A percentile compares a stretch with the other conserved stretches of the same genome.
phyloP scores from a whole-genome alignment of 441 rosid species.

The Croton setiger region DNA sequence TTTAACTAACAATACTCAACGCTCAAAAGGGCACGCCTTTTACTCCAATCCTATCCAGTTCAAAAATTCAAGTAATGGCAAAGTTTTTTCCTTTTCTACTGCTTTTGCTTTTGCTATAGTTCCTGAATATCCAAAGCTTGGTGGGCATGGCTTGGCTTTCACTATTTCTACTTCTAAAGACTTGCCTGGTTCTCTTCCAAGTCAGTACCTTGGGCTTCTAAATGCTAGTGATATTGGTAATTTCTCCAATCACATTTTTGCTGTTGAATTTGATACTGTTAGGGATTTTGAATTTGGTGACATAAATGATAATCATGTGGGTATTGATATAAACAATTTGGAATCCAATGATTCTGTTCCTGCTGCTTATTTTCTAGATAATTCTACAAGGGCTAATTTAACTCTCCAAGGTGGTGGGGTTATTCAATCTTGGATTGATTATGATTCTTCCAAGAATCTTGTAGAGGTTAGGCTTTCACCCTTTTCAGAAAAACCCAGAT shows the following conservation, averaged over 20 bases:
- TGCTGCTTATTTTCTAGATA: slow-evolving; percentile 44
- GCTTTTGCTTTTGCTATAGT: slow-evolving; percentile 70
- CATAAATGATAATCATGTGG: slow-evolving; percentile 69
- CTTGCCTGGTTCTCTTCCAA: slow-evolving; percentile 50
- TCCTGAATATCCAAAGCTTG: slow-evolving; percentile 57
- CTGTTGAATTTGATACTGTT: slow-evolving; percentile 83
- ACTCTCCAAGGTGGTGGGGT: slow-evolving; percentile 45
- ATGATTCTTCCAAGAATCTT: slow-evolving; percentile 48
- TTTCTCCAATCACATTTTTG: slow-evolving; percentile 54
- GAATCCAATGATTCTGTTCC: slow-evolving; percentile 51
- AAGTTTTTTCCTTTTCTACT: slow-evolving; percentile 63
- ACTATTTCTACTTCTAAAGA: slow-evolving; percentile 49
- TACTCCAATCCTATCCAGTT: slow-evolving; percentile 55
- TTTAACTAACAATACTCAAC: slow-evolving; percentile 48
- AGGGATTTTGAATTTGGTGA: slow-evolving; percentile 61
- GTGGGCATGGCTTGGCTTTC: slow-evolving; percentile 85
- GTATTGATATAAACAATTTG: slow-evolving; percentile 60
- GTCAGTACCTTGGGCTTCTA: slow-evolving; percentile 71
- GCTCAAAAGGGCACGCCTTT: slow-evolving; percentile 71
- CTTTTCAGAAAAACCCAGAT: slow-evolving; percentile 51
- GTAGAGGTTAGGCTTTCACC: slow-evolving; percentile 64
- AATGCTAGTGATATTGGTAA: slow-evolving; percentile 49
- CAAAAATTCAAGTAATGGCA: slow-evolving; percentile 39
- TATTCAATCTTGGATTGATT: slow-evolving; percentile 80
- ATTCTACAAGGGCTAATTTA: slow-evolving; percentile 35